Percentiles rank a stretch among this genome's conserved stretches.
Evolutionary conservation across 2,329 filamentous ascomycete genomes (phyloP).

Genomic region (Alternaria sp.): DNA sequence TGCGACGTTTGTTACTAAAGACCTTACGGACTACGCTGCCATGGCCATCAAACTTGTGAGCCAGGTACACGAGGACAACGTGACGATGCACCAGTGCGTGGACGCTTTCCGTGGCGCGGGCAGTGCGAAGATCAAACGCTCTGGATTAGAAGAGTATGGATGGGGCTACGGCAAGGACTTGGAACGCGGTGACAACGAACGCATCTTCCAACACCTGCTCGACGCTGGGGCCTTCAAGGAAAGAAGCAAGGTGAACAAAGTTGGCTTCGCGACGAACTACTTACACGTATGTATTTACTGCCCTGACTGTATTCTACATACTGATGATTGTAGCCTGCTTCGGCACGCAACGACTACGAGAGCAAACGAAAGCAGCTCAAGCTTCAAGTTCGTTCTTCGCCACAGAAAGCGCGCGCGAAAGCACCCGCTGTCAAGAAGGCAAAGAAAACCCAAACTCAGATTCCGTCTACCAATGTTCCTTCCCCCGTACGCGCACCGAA

Average conservation of each 20-base stretch:
- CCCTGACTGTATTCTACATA: background rate
- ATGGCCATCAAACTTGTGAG: constrained; percentile 73
- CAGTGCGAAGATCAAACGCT: constrained; percentile 63
- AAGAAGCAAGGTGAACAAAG: constrained; percentile 68
- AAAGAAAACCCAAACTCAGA: constrained; percentile 50
- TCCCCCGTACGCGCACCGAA: constrained; percentile 63
- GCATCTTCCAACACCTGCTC: constrained; percentile 79
- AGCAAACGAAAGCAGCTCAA: constrained; percentile 48
- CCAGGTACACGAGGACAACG: constrained; percentile 61
- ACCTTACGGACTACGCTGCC: constrained; percentile 77
- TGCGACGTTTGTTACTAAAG: constrained; percentile 71
- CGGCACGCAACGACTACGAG: constrained; percentile 55
- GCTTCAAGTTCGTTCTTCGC: constrained; percentile 61
- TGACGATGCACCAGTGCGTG: constrained; percentile 76
- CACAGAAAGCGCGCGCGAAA: constrained; percentile 45
- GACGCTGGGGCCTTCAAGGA: constrained; percentile 77
- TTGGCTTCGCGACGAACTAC: constrained; percentile 77
- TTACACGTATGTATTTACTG: constrained; percentile 61
- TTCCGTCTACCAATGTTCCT: constrained; percentile 72
- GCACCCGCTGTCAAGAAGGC: constrained; percentile 23
- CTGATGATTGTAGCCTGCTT: constrained; percentile 48
- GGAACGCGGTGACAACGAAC: constrained; percentile 77
- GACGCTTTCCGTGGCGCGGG: constrained; percentile 80
- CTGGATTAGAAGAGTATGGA: constrained; percentile 59
- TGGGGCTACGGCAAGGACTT: constrained; percentile 72